Conservation (phyloP, 495 filamentous ascomycete species). For the Xanthoparmelia taractica region DNA sequence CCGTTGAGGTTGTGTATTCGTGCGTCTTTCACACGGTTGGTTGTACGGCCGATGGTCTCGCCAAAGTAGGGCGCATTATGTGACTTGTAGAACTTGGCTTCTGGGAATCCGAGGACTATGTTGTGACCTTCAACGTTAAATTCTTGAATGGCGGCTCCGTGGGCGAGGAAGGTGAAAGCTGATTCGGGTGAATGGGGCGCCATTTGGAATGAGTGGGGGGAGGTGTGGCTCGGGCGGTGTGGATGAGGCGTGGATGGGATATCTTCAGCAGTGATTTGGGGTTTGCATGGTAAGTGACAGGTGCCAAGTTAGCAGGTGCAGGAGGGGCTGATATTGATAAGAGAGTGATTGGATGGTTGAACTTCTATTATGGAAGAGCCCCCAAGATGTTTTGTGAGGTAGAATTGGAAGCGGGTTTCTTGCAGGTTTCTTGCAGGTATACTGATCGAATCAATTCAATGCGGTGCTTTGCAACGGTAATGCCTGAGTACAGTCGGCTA, state of each 20-base stretch:
- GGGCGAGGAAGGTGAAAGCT: slow-evolving; percentile 61
- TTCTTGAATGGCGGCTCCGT: slow-evolving; percentile 82
- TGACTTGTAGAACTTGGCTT: slow-evolving; percentile 58
- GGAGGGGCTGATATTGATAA: background rate
- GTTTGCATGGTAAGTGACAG: background rate
- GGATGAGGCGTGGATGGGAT: background rate
- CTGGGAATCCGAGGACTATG: slow-evolving; percentile 80
- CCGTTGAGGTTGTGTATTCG: slow-evolving; percentile 66
- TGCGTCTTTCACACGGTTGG: slow-evolving; percentile 75
- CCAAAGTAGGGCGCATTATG: slow-evolving; percentile 78
- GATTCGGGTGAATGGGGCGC: slow-evolving; percentile 24
- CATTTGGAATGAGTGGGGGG: slow-evolving; percentile 4
- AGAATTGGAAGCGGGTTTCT: too few relatives aligned
- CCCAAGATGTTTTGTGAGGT: too few relatives aligned
- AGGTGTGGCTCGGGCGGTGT: background rate
- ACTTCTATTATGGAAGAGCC: too few relatives aligned
- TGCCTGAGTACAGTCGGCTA: too few relatives aligned
- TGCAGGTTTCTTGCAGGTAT: too few relatives aligned
- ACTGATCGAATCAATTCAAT: too few relatives aligned
- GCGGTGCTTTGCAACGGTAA: too few relatives aligned
- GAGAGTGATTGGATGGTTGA: slow-evolving; percentile 1
- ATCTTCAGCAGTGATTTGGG: too few relatives aligned
- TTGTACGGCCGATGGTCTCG: slow-evolving; percentile 86
- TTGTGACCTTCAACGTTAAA: slow-evolving; percentile 68
- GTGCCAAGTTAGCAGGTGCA: background rate